phyloP scores from a whole-genome alignment of 768 basidiomycete genomes.

The Lentinula raphanica region DNA sequence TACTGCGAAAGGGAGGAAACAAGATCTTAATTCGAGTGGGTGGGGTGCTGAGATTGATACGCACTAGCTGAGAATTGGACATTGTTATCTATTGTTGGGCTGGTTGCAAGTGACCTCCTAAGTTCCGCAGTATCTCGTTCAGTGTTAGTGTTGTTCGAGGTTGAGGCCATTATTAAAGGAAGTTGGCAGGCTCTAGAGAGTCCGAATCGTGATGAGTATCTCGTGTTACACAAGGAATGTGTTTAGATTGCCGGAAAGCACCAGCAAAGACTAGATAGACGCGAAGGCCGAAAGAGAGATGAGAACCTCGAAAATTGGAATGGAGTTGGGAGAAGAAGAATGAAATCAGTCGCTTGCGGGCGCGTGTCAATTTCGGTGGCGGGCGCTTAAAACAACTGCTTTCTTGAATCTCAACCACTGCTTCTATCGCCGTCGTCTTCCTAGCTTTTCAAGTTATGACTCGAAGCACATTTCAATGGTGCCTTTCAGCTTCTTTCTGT shows the following conservation, averaged over 20 bases:
- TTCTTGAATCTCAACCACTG: neutral
- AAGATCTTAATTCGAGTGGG: neutral
- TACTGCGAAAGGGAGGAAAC: conserved; percentile 44
- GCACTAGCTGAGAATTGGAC: conserved; percentile 23
- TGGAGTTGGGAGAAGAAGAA: no score
- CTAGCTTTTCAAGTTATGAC: no score
- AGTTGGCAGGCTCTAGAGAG: no score
- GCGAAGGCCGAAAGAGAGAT: no score
- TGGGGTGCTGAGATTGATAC: conserved; percentile 6
- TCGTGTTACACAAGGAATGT: neutral
- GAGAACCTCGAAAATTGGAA: neutral
- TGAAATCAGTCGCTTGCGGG: neutral
- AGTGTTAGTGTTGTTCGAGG: neutral
- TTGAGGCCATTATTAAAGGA: conserved; percentile 1
- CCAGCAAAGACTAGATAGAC: no score
- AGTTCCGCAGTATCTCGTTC: conserved; percentile 45
- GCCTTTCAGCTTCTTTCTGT: neutral
- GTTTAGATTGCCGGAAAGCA: no score
- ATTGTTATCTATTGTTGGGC: conserved; percentile 21
- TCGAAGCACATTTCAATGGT: neutral
- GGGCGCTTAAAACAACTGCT: neutral
- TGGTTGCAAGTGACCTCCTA: conserved; percentile 36
- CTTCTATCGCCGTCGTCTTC: no score
- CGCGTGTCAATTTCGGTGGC: neutral
- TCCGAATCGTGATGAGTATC: neutral